Conservation (phyloP, 2,329 filamentous ascomycete species). For the Taxawa tesnikishii region DNA sequence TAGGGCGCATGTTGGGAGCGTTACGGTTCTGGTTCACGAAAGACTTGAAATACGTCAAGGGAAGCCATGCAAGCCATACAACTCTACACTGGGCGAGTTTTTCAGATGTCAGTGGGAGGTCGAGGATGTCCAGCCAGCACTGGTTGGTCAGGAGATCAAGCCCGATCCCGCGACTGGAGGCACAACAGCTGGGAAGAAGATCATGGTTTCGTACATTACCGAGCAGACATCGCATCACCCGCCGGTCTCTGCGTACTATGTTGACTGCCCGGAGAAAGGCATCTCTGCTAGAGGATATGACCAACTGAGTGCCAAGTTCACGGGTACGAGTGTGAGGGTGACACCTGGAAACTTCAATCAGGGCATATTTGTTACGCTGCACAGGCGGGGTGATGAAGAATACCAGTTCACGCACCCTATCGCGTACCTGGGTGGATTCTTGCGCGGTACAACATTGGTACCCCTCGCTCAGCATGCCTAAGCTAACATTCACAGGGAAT, state of each 20-base stretch:
- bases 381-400: slow-evolving; percentile 70
- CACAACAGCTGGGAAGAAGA: slow-evolving; percentile 30
- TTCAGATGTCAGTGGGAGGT: slow-evolving; percentile 98
- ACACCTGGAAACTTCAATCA: slow-evolving; percentile 85
- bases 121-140: slow-evolving; percentile 60
- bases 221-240: slow-evolving; percentile 98
- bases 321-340: slow-evolving; percentile 85
- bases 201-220: slow-evolving; percentile 85
- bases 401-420: slow-evolving; percentile 92
- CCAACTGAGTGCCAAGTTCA: slow-evolving; percentile 95
- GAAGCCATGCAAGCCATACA: slow-evolving; percentile 97
- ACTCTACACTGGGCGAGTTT: slow-evolving; percentile 92
- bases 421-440: slow-evolving; percentile 79
- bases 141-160: slow-evolving; percentile 19
- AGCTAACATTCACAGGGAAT: slow-evolving; percentile 36
- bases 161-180: slow-evolving; percentile 13
- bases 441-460: slow-evolving; percentile 44
- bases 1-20: slow-evolving; percentile 91
- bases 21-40: slow-evolving; percentile 98
- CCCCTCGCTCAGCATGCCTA: neutral
- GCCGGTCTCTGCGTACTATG: slow-evolving; percentile 89
- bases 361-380: slow-evolving; percentile 85
- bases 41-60: slow-evolving; percentile 97
- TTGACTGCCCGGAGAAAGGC: slow-evolving; percentile 84
- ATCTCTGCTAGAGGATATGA: slow-evolving; percentile 83